phyloP scores from a whole-genome alignment of 2,329 filamentous ascomycete species.

The Pseudogymnoascus destructans region DNA sequence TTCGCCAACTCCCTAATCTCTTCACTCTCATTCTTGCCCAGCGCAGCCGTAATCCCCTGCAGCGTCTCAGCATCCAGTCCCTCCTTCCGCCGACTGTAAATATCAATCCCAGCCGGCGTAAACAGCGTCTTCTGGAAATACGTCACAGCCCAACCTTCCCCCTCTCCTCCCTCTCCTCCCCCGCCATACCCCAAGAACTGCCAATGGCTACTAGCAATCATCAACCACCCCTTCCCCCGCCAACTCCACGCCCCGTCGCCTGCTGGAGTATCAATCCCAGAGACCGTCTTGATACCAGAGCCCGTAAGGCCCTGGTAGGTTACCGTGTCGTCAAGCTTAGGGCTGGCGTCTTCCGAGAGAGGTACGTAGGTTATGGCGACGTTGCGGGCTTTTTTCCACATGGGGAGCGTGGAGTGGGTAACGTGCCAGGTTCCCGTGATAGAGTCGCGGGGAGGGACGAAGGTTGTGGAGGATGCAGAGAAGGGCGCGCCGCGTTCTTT shows the following conservation, averaged over 20 bases:
- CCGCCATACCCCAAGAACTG: conserved; percentile 65
- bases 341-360: conserved; percentile 27
- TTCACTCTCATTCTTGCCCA: conserved; percentile 37
- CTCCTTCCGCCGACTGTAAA: conserved; percentile 53
- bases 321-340: conserved; percentile 56
- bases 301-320: conserved; percentile 46
- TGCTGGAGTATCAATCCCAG: conserved; percentile 47
- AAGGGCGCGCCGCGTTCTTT: conserved; percentile 6
- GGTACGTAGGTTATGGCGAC: conserved; percentile 64
- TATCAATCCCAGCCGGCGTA: conserved; percentile 67
- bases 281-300: conserved; percentile 43
- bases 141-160: conserved; percentile 59
- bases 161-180: conserved; percentile 23
- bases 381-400: conserved; percentile 72
- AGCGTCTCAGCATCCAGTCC: conserved; percentile 47
- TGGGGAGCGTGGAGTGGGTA: conserved; percentile 61
- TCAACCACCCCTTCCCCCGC: conserved; percentile 64
- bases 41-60: conserved; percentile 39
- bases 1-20: conserved; percentile 41
- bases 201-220: conserved; percentile 64
- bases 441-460: conserved; percentile 36
- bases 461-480: conserved; percentile 24
- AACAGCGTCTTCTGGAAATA: conserved; percentile 77
- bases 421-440: conserved; percentile 58
- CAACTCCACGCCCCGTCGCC: conserved; percentile 50